phyloP scores from a whole-genome alignment of 768 basidiomycete species.

The Myochromella boudieri region DNA sequence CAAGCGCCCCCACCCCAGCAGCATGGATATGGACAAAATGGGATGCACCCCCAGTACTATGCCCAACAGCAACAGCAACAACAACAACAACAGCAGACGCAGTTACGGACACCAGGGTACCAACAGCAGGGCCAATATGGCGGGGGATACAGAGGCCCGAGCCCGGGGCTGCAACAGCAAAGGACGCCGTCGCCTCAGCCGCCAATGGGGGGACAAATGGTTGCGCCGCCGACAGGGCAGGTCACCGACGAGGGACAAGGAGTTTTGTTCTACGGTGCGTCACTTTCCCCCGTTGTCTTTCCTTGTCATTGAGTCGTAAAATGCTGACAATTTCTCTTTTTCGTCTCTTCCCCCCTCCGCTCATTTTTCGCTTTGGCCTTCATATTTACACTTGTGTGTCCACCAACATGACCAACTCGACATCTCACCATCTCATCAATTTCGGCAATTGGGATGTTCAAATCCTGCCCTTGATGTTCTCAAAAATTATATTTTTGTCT shows the following conservation, averaged over 20 bases:
- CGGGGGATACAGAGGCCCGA: slow-evolving; percentile 40
- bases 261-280: slow-evolving; percentile 87
- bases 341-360: too few relatives aligned
- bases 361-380: background rate
- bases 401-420: background rate
- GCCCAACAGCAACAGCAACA: slow-evolving; percentile 29
- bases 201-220: slow-evolving; percentile 24
- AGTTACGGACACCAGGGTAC: slow-evolving; percentile 28
- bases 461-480: too few relatives aligned
- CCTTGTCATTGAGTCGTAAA: background rate
- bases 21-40: too few relatives aligned
- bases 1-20: slow-evolving; percentile 7
- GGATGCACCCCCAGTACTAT: slow-evolving; percentile 14
- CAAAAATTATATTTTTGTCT: too few relatives aligned
- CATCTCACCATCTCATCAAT: too few relatives aligned
- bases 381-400: background rate
- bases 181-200: slow-evolving; percentile 55
- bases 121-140: slow-evolving; percentile 31
- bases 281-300: background rate
- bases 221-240: slow-evolving; percentile 63
- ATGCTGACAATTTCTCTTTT: background rate
- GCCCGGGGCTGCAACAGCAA: slow-evolving; percentile 37
- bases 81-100: slow-evolving; percentile 25
- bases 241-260: slow-evolving; percentile 80
- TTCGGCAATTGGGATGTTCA: too few relatives aligned